Evolutionary conservation across 1,284 basidiomycete genomes (phyloP), one percentile per base, ranked within the genome.

Genomic region (Tilletia caries): DNA sequence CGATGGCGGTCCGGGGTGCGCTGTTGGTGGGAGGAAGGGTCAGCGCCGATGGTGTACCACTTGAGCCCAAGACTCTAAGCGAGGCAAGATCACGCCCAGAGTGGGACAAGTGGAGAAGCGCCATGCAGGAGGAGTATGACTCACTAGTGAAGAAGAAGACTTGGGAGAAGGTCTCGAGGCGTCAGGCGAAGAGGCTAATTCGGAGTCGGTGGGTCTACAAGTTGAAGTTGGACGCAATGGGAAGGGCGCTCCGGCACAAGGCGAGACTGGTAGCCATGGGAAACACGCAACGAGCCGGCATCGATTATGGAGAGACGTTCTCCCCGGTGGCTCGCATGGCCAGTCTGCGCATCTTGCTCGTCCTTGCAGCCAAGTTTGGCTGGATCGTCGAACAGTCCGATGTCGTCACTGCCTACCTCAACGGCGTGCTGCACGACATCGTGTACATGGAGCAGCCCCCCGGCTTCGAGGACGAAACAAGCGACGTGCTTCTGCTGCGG

Each of bases 11-110:
- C n/a, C n/a, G n/a, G n/a, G n/a, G n/a, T n/a, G n/a, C n/a, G n/a
- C n/a, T n/a, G n/a, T n/a, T n/a, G n/a, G n/a, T n/a, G n/a, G n/a
- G n/a, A n/a, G n/a, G n/a, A n/a, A n/a, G n/a, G n/a, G 37, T 41
- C 37, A 75, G 80, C 6, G 76, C 81, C 6, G 80, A 73, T 12
- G 74, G 73, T 43, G 70, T 83, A 13, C 69, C 68, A 1, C 62
- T 60, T 29, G 78, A 81, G 69, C 79, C 79, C 73, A 23, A 74
- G 74, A 67, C 70, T 75, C 58, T 78, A 33, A 75, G 29, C 12
- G 52, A 54, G 25, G 52, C 52, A 27, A 54, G 23, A 29, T 12
- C 12, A 23, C 23, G 67, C 64, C 71, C 74, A 12, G 71, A 72
- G 18, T 70, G 67, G 20, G 69, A 66, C 23, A 74, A 44, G 65